These are phyloP conservation scores for Boletus tomentosulus DNA, from an alignment of 768 basidiomycete species.

Conservation along the genomic window DNA sequence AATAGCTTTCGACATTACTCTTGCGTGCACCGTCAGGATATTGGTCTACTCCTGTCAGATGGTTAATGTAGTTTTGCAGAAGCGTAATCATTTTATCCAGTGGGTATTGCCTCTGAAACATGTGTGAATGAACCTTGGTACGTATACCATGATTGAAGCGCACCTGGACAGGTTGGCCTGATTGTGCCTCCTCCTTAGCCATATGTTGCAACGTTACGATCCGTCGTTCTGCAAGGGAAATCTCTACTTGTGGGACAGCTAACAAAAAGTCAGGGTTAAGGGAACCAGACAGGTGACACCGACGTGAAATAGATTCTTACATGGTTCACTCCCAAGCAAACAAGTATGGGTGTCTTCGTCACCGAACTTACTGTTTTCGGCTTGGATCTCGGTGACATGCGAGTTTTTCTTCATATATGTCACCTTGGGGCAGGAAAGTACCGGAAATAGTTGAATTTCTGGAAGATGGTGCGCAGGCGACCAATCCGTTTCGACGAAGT, in stretches of 20 bases:
- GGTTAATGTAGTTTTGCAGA: constrained; percentile 56
- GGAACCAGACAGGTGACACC: background rate
- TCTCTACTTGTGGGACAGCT: constrained; percentile 67
- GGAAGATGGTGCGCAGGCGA: constrained; percentile 46
- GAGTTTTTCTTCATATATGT: constrained; percentile 70
- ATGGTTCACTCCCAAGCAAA: constrained; percentile 65
- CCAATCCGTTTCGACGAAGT: constrained; percentile 81
- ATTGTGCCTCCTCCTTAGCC: constrained; percentile 11
- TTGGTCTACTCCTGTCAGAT: constrained; percentile 46
- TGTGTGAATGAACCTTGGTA: constrained; percentile 1
- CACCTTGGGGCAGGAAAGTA: constrained; percentile 77
- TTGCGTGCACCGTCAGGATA: constrained; percentile 28
- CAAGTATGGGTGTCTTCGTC: constrained; percentile 80
- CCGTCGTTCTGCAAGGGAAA: constrained; percentile 52
- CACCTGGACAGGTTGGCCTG: constrained; percentile 15
- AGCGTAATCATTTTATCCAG: constrained; percentile 52
- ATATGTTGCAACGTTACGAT: constrained; percentile 43
- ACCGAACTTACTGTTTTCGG: constrained; percentile 74
- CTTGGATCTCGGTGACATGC: constrained; percentile 36
- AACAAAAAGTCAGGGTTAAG: constrained; percentile 1
- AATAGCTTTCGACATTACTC: constrained; percentile 45
- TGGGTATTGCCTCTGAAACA: constrained; percentile 23
- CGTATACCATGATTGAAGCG: background rate
- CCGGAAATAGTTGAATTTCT: constrained; percentile 61
- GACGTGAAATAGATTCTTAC: constrained; percentile 37